These are phyloP conservation scores for Casuarina glauca DNA, from an alignment of 306 rosid species.

Conservation along the genomic window DNA sequence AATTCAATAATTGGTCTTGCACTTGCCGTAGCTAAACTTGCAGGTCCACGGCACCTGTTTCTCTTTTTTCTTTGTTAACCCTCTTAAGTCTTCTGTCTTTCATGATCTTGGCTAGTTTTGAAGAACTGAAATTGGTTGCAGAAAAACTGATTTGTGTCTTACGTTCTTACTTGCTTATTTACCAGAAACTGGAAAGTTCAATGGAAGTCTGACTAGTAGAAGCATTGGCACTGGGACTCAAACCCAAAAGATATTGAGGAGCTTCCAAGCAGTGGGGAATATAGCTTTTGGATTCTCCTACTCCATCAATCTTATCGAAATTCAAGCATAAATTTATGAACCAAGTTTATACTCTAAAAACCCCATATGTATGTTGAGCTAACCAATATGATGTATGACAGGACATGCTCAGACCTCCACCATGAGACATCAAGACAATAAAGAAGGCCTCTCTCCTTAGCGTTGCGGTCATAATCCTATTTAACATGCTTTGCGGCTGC, in stretches of 20 bases:
- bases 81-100: background rate
- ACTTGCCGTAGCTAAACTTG: slow-evolving; percentile 67
- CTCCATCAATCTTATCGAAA: slow-evolving; percentile 80
- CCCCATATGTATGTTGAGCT: background rate
- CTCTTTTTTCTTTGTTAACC: background rate
- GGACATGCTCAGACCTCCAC: slow-evolving; percentile 74
- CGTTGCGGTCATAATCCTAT: slow-evolving; percentile 53
- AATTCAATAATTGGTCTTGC: slow-evolving; percentile 81
- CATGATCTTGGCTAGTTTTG: background rate
- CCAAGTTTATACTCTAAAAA: too few species aligned
- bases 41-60: slow-evolving; percentile 33
- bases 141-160: slow-evolving; percentile 4
- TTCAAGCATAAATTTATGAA: slow-evolving; percentile 52
- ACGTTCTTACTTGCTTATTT: background rate
- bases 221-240: slow-evolving; percentile 56
- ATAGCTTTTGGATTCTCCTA: slow-evolving; percentile 86
- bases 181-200: slow-evolving; percentile 44
- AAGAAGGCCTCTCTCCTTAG: slow-evolving; percentile 56
- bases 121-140: background rate
- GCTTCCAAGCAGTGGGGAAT: slow-evolving; percentile 82
- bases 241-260: slow-evolving; percentile 66
- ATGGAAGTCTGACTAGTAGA: slow-evolving; percentile 63
- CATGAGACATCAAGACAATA: slow-evolving; percentile 73
- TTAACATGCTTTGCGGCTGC: slow-evolving; percentile 87
- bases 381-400: slow-evolving; percentile 22